Percentiles rank a stretch among this genome's conserved stretches.
Evolutionary conservation across 73 alveolate species (phyloP).

Genomic region (Symbiodinium natans): DNA sequence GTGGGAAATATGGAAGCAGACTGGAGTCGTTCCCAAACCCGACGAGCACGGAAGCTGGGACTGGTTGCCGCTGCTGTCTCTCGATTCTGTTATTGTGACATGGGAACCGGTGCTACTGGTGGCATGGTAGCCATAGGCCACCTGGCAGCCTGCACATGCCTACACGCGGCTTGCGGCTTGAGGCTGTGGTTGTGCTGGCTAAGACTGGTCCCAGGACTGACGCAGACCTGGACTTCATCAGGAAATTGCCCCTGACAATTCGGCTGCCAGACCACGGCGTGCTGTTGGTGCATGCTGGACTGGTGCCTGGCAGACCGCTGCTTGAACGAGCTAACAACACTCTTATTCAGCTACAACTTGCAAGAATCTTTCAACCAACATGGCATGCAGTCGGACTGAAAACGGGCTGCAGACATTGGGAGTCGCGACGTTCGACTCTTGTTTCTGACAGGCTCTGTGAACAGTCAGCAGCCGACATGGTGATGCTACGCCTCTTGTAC

Average conservation of each 20-base stretch:
- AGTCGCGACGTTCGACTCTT: too few species aligned
- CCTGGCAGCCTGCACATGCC: too few species aligned
- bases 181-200: too few species aligned
- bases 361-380: too few species aligned
- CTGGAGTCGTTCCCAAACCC: not conserved
- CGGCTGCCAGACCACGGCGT: not conserved
- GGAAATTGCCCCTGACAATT: not conserved
- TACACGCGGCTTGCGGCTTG: too few species aligned
- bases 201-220: not conserved
- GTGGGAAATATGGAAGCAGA: not conserved
- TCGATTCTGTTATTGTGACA: too few species aligned
- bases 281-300: not conserved
- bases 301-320: slow-evolving; percentile 1
- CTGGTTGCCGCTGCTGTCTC: not conserved
- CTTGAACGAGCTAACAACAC: not conserved
- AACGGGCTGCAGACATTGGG: too few species aligned
- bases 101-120: too few species aligned
- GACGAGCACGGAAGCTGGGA: slow-evolving; percentile 17
- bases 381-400: too few species aligned
- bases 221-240: not conserved
- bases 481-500: not conserved
- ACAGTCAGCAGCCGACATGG: not conserved
- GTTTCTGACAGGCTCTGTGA: not conserved
- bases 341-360: too few species aligned
- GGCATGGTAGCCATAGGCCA: too few species aligned